A percentile compares a stretch with the other conserved stretches of the same genome.
phyloP scores from a whole-genome alignment of 306 rosid species.

The Dalbergia cultrata region DNA sequence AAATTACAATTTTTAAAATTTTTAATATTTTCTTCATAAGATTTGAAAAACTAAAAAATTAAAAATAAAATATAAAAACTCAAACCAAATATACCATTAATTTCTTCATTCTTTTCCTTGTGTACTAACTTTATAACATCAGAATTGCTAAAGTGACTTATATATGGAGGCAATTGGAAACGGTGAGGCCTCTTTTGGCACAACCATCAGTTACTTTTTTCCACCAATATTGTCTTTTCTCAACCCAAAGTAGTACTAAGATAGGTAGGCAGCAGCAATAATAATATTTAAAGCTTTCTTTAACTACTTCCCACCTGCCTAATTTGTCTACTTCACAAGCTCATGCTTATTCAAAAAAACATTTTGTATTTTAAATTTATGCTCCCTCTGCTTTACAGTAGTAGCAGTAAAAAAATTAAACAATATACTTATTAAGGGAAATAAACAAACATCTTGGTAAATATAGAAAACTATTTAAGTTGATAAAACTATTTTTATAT shows the following conservation, averaged over 20 bases:
- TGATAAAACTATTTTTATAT: too few relatives aligned
- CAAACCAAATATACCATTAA: neutral
- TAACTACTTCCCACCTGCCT: neutral
- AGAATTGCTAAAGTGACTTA: neutral
- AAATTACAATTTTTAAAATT: too few relatives aligned
- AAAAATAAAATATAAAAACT: too few relatives aligned
- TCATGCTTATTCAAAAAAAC: conserved; percentile 10
- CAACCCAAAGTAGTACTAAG: neutral
- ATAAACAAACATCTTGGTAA: too few relatives aligned
- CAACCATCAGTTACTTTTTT: neutral
- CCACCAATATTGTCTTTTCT: neutral
- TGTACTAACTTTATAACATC: neutral
- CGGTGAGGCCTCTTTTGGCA: conserved; percentile 5
- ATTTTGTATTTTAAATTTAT: too few relatives aligned
- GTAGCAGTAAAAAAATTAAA: too few relatives aligned
- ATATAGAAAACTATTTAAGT: too few relatives aligned
- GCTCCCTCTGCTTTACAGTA: too few relatives aligned
- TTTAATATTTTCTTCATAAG: too few relatives aligned
- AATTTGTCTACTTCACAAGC: conserved; percentile 12
- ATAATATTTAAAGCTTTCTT: neutral
- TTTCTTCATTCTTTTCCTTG: neutral
- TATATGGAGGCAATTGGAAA: conserved; percentile 4
- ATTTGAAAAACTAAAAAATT: too few relatives aligned
- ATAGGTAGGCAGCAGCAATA: neutral
- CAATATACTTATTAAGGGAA: too few relatives aligned